Evolutionary conservation across 2,329 filamentous ascomycete genomes (phyloP).

Genomic region (Arthrobotrys entomopaga): DNA sequence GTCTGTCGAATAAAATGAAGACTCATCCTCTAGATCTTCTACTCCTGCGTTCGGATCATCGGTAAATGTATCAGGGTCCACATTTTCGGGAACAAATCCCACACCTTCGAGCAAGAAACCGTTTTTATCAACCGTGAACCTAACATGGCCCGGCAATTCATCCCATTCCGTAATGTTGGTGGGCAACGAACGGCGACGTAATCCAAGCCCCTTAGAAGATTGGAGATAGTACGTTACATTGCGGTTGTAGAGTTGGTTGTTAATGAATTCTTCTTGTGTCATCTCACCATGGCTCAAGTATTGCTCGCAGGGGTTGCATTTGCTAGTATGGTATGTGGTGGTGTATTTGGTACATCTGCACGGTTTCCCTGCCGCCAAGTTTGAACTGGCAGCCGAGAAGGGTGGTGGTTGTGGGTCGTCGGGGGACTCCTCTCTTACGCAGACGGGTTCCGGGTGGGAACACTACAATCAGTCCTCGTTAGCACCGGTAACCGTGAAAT

Average conservation of each 20-base stretch:
- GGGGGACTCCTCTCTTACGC: background rate
- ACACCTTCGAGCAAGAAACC: conserved; percentile 9
- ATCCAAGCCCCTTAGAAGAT: background rate
- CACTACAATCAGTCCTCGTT: conserved; percentile 1
- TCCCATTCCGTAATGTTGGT: conserved; percentile 1
- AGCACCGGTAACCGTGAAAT: background rate
- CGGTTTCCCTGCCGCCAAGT: background rate
- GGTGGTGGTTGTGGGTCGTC: conserved; percentile 1
- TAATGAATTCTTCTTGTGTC: conserved; percentile 19
- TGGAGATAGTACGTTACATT: conserved; percentile 37
- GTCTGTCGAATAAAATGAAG: background rate
- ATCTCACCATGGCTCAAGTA: conserved; percentile 7
- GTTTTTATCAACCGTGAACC: conserved; percentile 19
- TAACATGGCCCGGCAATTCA: conserved; percentile 5
- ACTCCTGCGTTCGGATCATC: background rate
- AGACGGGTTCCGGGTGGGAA: conserved; percentile 13
- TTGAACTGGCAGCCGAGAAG: no score
- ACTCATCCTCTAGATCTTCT: background rate
- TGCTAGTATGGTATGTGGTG: background rate
- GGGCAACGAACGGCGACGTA: background rate
- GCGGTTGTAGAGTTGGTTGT: conserved; percentile 14
- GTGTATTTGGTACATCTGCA: conserved; percentile 16
- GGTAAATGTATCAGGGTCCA: background rate
- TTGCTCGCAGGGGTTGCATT: conserved; percentile 6
- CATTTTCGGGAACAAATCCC: background rate